Conservation (phyloP, 805 yeast genomes). For the Suhomyces prunicola region DNA sequence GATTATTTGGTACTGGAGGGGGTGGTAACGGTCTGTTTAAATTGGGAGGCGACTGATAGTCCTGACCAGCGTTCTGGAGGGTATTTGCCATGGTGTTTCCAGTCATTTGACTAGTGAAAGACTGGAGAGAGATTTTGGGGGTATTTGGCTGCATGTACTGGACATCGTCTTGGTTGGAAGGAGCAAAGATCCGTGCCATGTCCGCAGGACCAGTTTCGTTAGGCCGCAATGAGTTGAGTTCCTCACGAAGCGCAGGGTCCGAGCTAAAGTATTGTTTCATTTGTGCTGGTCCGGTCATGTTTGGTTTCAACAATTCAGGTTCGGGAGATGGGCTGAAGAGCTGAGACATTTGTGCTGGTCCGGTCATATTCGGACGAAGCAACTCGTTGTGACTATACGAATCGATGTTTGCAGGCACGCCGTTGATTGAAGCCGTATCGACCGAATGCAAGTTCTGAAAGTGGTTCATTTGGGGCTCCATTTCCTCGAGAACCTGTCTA, state of each 20-base stretch:
- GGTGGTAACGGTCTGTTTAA: slow-evolving; percentile 20
- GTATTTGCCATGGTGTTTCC: slow-evolving; percentile 35
- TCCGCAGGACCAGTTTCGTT: slow-evolving; percentile 32
- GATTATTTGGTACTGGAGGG: slow-evolving; percentile 37
- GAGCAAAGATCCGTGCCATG: slow-evolving; percentile 32
- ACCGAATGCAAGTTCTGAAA: slow-evolving; percentile 71
- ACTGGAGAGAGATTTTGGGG: slow-evolving; percentile 36
- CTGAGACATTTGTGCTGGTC: slow-evolving; percentile 42
- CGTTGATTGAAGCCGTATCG: slow-evolving; percentile 71
- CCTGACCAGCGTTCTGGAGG: slow-evolving; percentile 27
- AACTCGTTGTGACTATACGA: slow-evolving; percentile 31
- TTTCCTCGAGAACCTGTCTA: slow-evolving; percentile 65
- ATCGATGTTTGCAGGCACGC: slow-evolving; percentile 59
- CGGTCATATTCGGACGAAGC: slow-evolving; percentile 45
- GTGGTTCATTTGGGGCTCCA: slow-evolving; percentile 65
- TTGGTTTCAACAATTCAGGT: slow-evolving; percentile 32
- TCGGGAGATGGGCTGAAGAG: slow-evolving; percentile 24
- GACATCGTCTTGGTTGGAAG: slow-evolving; percentile 7
- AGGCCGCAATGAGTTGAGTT: slow-evolving; percentile 20
- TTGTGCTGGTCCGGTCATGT: slow-evolving; percentile 46
- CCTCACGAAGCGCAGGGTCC: slow-evolving; percentile 3
- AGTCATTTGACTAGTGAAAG: slow-evolving; percentile 42
- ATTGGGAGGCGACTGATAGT: slow-evolving; percentile 7
- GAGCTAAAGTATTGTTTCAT: slow-evolving; percentile 24
- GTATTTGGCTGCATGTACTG: slow-evolving; percentile 4